Evolutionary conservation across 129 eudicot species (phyloP).

Genomic region (Arctium lappa): DNA sequence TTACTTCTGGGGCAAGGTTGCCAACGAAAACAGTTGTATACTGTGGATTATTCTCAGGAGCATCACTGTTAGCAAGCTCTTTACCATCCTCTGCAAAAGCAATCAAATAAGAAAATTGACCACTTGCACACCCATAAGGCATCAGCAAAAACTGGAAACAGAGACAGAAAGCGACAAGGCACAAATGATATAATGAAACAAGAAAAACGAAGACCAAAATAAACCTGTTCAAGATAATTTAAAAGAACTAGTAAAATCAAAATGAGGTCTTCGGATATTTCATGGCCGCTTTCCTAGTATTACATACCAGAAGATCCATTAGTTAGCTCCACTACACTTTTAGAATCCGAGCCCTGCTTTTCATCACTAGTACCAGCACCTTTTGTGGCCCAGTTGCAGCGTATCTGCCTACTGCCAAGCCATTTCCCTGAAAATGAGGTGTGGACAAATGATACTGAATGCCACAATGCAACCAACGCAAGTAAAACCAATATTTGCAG

Average conservation of each 20-base stretch:
- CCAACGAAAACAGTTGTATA: slow-evolving; percentile 91
- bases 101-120: neutral
- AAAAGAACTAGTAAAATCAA: neutral
- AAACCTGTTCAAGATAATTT: neutral
- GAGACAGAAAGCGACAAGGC: neutral
- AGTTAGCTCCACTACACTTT: slow-evolving; percentile 85
- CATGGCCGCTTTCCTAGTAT: neutral
- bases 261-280: neutral
- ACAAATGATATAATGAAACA: neutral
- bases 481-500: neutral
- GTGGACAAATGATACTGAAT: neutral
- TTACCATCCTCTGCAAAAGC: slow-evolving; percentile 63
- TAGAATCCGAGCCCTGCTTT: slow-evolving; percentile 58
- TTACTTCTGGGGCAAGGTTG: slow-evolving; percentile 89
- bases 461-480: neutral
- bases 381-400: slow-evolving; percentile 95
- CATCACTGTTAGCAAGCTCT: slow-evolving; percentile 59
- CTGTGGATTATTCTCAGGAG: slow-evolving; percentile 83
- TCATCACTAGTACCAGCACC: slow-evolving; percentile 83
- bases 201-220: neutral
- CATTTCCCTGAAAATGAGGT: slow-evolving; percentile 61
- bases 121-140: neutral
- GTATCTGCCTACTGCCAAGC: slow-evolving; percentile 90
- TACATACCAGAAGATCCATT: slow-evolving; percentile 63
- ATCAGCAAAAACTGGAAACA: neutral